Evolutionary conservation across 352 stramenopile genomes (phyloP).

Genomic region (Globisporangium mamillatum): DNA sequence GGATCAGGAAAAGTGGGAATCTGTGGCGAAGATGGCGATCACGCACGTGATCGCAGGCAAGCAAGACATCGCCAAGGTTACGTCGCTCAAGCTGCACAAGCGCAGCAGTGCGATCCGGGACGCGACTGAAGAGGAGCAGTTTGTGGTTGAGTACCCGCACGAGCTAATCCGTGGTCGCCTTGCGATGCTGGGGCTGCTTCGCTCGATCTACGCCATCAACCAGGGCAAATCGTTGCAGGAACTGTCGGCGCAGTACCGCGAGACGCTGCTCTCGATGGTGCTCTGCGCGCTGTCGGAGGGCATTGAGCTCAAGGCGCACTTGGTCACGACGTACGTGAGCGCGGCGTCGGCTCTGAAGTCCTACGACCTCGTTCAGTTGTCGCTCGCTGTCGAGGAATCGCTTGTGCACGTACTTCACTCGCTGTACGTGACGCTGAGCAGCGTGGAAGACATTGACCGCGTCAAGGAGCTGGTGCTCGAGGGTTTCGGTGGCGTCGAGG

Average conservation of each 20-base stretch:
- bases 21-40: slow-evolving; percentile 43
- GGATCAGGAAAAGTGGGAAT: slow-evolving; percentile 56
- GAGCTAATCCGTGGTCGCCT: slow-evolving; percentile 39
- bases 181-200: slow-evolving; percentile 46
- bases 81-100: slow-evolving; percentile 50
- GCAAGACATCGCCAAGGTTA: slow-evolving; percentile 46
- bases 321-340: slow-evolving; percentile 57
- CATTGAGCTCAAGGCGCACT: slow-evolving; percentile 45
- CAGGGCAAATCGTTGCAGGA: slow-evolving; percentile 41
- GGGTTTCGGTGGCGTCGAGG: slow-evolving; percentile 56
- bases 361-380: slow-evolving; percentile 52
- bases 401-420: slow-evolving; percentile 37
- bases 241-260: slow-evolving; percentile 53
- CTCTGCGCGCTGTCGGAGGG: slow-evolving; percentile 52
- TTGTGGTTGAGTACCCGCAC: slow-evolving; percentile 42
- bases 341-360: slow-evolving; percentile 35
- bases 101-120: slow-evolving; percentile 32
- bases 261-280: slow-evolving; percentile 58
- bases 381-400: slow-evolving; percentile 45
- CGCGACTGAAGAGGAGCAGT: slow-evolving; percentile 33
- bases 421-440: slow-evolving; percentile 37
- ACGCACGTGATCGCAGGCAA: slow-evolving; percentile 63
- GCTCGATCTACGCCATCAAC: slow-evolving; percentile 35
- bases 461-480: slow-evolving; percentile 56
- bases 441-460: slow-evolving; percentile 40